Evolutionary conservation across 192 early-diverging fungal genomes (phyloP).

Genomic region (Coemansia sp.): DNA sequence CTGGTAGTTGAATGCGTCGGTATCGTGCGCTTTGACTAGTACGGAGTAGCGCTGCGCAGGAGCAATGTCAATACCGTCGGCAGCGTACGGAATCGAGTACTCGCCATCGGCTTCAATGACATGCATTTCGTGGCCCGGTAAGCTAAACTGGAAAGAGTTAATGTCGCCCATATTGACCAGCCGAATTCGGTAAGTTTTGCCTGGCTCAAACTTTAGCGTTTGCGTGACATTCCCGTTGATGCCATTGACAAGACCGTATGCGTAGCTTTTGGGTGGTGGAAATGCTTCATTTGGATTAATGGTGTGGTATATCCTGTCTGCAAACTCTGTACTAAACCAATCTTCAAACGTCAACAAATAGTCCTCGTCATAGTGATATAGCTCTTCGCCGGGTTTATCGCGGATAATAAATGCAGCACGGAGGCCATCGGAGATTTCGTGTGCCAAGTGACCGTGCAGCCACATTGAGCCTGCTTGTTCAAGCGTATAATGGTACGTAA

Average conservation of each 20-base stretch:
- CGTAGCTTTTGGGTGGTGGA: too few species aligned
- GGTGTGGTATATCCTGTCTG: too few species aligned
- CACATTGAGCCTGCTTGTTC: slow-evolving; percentile 71
- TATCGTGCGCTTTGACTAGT: slow-evolving; percentile 65
- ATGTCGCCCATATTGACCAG: slow-evolving; percentile 72
- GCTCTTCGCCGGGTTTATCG: slow-evolving; percentile 20
- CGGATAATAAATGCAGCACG: slow-evolving; percentile 56
- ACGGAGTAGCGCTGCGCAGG: slow-evolving; percentile 77
- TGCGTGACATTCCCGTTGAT: slow-evolving; percentile 43
- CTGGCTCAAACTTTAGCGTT: slow-evolving; percentile 62
- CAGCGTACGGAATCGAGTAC: slow-evolving; percentile 55
- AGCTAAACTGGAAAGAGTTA: slow-evolving; percentile 56
- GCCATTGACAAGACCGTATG: not conserved
- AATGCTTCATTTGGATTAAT: too few species aligned
- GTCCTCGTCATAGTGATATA: slow-evolving; percentile 59
- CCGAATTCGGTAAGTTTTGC: slow-evolving; percentile 76
- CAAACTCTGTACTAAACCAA: slow-evolving; percentile 52
- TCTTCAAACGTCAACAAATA: slow-evolving; percentile 62
- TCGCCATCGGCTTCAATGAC: slow-evolving; percentile 79
- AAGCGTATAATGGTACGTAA: slow-evolving; percentile 63
- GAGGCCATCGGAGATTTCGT: slow-evolving; percentile 59
- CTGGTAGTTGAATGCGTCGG: slow-evolving; percentile 54
- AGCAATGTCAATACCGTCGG: slow-evolving; percentile 59
- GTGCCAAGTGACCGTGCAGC: slow-evolving; percentile 65
- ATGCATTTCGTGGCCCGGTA: slow-evolving; percentile 70